Conservation (phyloP, 208 protist genomes). For the Crithidia mellificae region DNA sequence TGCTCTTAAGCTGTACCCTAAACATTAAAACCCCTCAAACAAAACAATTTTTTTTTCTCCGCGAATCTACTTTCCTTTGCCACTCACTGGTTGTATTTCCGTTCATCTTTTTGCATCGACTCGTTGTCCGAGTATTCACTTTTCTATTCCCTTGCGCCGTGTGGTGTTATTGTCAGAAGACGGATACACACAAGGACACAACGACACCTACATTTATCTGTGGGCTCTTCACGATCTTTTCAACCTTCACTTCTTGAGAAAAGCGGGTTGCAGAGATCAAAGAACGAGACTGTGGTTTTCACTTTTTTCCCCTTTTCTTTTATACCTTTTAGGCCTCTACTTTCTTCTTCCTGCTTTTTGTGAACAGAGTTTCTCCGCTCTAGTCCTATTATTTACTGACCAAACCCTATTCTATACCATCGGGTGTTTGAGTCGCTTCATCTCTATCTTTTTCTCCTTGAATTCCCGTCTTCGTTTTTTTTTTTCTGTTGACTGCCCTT, state of each 20-base stretch:
- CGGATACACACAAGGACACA: too few relatives aligned
- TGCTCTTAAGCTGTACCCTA: too few relatives aligned
- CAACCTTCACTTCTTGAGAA: too few relatives aligned
- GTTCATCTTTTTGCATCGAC: neutral
- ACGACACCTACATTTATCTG: too few relatives aligned
- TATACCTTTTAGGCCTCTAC: neutral
- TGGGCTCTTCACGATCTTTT: too few relatives aligned
- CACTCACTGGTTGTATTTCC: neutral
- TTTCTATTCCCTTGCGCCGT: too few relatives aligned
- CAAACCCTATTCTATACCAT: constrained; percentile 8
- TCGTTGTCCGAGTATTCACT: neutral
- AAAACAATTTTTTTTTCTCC: too few relatives aligned
- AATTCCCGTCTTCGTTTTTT: neutral
- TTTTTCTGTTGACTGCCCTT: constrained; percentile 8
- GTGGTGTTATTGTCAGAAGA: too few relatives aligned
- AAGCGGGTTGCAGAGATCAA: too few relatives aligned
- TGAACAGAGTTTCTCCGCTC: neutral
- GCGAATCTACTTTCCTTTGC: constrained; percentile 6
- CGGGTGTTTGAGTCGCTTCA: constrained; percentile 7
- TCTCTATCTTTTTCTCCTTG: constrained; percentile 2
- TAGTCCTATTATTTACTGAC: constrained; percentile 10
- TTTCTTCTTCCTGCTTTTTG: neutral
- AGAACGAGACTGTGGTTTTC: too few relatives aligned
- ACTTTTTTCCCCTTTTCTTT: neutral
- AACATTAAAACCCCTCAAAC: too few relatives aligned